Conservation (phyloP, 1,284 basidiomycete species). For the Vanrija sp. region DNA sequence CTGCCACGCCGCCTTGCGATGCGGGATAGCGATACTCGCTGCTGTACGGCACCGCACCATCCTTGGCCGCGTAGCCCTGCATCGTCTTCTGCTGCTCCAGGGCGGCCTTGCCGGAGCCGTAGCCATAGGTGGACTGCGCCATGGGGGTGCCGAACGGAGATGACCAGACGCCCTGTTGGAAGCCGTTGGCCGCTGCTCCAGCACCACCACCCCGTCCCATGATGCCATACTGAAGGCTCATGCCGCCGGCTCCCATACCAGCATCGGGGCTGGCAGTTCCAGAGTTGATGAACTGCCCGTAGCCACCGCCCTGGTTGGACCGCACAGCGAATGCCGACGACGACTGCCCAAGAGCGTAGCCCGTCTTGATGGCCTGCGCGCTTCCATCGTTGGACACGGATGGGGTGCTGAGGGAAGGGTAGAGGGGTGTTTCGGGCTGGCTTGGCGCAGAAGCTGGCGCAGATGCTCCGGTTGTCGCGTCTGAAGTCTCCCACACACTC, state of each 20-base stretch:
- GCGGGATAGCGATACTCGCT: neutral
- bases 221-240: constrained; percentile 18
- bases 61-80: constrained; percentile 13
- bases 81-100: constrained; percentile 15
- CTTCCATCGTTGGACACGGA: constrained; percentile 4
- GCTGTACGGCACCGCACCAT: constrained; percentile 1
- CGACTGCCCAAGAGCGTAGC: neutral
- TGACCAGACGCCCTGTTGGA: constrained; percentile 38
- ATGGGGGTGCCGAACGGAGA: constrained; percentile 33
- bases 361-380: neutral
- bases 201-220: constrained; percentile 16
- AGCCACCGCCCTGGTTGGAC: constrained; percentile 18
- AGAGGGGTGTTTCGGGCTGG: constrained; percentile 31
- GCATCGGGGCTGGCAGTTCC: constrained; percentile 14
- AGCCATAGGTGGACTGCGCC: constrained; percentile 27
- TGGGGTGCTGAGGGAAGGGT: constrained; percentile 41
- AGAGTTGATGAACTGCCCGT: constrained; percentile 16
- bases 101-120: constrained; percentile 8
- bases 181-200: constrained; percentile 12
- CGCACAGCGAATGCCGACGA: neutral
- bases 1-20: neutral
- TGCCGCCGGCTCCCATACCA: constrained; percentile 5
- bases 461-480: constrained; percentile 2
- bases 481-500: constrained; percentile 34
- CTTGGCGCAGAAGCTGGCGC: constrained; percentile 8